Percentiles rank a stretch among this genome's conserved stretches.
Evolutionary conservation across 2,329 filamentous ascomycete species (phyloP).

Genomic region (Sporothrix brasiliensis): DNA sequence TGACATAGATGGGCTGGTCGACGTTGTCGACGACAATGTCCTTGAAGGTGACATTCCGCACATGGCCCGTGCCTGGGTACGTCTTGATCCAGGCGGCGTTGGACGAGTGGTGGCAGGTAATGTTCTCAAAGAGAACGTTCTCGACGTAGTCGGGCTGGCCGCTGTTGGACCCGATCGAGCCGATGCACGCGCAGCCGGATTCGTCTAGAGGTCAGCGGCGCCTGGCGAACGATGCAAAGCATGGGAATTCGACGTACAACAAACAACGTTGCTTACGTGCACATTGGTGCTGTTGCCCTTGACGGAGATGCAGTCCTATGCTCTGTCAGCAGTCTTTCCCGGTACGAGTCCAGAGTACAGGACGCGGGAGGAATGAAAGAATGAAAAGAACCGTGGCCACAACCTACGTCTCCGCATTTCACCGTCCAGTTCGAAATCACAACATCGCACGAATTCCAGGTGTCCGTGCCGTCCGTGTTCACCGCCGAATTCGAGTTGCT

Average conservation of each 20-base stretch:
- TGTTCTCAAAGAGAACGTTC: conserved; percentile 46
- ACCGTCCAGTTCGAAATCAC: conserved; percentile 52
- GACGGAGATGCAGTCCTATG: conserved; percentile 47
- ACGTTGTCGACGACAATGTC: conserved; percentile 48
- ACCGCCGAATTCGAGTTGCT: conserved; percentile 50
- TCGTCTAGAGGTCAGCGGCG: conserved; percentile 38
- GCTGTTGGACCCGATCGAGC: conserved; percentile 45
- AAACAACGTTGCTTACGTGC: conserved; percentile 45
- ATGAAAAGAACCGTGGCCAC: too few relatives aligned
- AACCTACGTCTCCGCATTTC: conserved; percentile 42
- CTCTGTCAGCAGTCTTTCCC: neutral
- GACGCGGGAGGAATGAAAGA: too few relatives aligned
- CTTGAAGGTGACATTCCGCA: conserved; percentile 50
- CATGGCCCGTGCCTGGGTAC: conserved; percentile 47
- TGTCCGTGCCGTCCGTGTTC: conserved; percentile 56
- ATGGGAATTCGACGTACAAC: conserved; percentile 31
- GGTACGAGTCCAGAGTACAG: too few relatives aligned
- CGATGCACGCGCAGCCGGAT: conserved; percentile 45
- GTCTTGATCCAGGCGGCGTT: conserved; percentile 51
- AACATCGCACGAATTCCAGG: conserved; percentile 55
- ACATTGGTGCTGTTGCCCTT: conserved; percentile 49
- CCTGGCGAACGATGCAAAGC: conserved; percentile 7
- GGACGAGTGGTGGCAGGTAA: conserved; percentile 45
- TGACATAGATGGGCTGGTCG: conserved; percentile 55
- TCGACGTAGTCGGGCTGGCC: conserved; percentile 44